Conservation (phyloP, 2,329 filamentous ascomycete genomes). For the Cytospora mali region DNA sequence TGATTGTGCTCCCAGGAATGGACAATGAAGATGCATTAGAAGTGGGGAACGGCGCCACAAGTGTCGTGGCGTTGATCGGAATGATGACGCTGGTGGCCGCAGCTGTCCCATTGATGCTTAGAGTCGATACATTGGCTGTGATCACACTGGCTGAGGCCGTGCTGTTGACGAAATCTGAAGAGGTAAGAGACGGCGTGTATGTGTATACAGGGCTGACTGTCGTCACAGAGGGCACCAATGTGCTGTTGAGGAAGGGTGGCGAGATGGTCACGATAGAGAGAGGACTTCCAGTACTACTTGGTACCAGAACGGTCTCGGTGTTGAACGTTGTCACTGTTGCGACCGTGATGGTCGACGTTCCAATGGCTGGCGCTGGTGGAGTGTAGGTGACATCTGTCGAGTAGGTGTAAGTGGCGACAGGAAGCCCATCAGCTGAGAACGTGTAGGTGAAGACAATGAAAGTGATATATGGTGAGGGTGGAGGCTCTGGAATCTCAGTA, state of each 20-base stretch:
- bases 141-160: conserved; percentile 2
- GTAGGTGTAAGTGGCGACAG: conserved; percentile 24
- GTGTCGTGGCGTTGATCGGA: conserved; percentile 12
- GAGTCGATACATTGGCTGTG: conserved; percentile 15
- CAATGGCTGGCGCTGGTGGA: conserved; percentile 8
- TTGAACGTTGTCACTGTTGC: conserved; percentile 26
- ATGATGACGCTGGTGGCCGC: conserved; percentile 16
- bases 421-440: conserved; percentile 23
- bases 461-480: conserved; percentile 16
- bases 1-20: conserved; percentile 5
- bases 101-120: conserved; percentile 10
- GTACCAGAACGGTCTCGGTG: conserved; percentile 18
- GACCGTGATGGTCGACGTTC: conserved; percentile 21
- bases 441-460: conserved; percentile 33
- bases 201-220: conserved; percentile 12
- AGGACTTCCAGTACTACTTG: conserved; percentile 11
- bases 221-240: conserved; percentile 13
- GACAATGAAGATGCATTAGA: conserved; percentile 8
- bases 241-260: conserved; percentile 9
- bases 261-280: neutral
- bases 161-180: conserved; percentile 3
- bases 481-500: conserved; percentile 21
- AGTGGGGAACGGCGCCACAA: conserved; percentile 17
- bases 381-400: conserved; percentile 22
- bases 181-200: neutral